phyloP scores from a whole-genome alignment of 805 yeast genomes.

The Hanseniaspora singularis region DNA sequence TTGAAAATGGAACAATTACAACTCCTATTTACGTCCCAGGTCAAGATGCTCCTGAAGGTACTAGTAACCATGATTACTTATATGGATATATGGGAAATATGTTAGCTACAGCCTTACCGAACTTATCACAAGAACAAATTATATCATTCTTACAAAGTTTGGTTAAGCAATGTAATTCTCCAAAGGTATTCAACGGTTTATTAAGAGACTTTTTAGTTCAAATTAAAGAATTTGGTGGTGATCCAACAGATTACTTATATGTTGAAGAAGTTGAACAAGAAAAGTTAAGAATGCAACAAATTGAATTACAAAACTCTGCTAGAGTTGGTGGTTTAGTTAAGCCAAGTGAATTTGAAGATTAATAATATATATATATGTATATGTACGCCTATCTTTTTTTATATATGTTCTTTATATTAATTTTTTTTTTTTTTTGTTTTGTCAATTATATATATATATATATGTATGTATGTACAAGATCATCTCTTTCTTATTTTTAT shows the following conservation, averaged over 20 bases:
- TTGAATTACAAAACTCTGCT: constrained; percentile 44
- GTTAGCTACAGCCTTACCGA: constrained; percentile 83
- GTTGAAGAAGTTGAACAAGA: constrained; percentile 86
- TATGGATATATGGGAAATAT: constrained; percentile 71
- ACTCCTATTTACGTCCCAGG: constrained; percentile 71
- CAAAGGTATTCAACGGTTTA: constrained; percentile 63
- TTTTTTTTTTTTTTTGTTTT: neutral
- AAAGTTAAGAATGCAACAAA: constrained; percentile 56
- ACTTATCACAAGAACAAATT: constrained; percentile 72
- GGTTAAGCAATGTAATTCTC: constrained; percentile 60
- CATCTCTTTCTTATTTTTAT: neutral
- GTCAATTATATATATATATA: too few relatives aligned
- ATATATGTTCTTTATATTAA: neutral
- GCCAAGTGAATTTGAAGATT: constrained; percentile 74
- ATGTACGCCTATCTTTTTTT: constrained; percentile 2
- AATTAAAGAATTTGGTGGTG: constrained; percentile 91
- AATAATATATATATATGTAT: neutral
- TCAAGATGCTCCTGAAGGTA: constrained; percentile 66
- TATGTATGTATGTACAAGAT: too few relatives aligned
- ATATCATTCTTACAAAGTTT: constrained; percentile 69
- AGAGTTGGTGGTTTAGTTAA: constrained; percentile 87
- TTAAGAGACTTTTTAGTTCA: constrained; percentile 93
- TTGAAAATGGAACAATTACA: constrained; percentile 60
- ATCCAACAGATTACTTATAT: constrained; percentile 83
- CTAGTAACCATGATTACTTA: constrained; percentile 66